Evolutionary conservation across 2,329 filamentous ascomycete species (phyloP), one percentile per base, ranked within the genome.

Genomic region (Lasiodiplodia gonubiensis): DNA sequence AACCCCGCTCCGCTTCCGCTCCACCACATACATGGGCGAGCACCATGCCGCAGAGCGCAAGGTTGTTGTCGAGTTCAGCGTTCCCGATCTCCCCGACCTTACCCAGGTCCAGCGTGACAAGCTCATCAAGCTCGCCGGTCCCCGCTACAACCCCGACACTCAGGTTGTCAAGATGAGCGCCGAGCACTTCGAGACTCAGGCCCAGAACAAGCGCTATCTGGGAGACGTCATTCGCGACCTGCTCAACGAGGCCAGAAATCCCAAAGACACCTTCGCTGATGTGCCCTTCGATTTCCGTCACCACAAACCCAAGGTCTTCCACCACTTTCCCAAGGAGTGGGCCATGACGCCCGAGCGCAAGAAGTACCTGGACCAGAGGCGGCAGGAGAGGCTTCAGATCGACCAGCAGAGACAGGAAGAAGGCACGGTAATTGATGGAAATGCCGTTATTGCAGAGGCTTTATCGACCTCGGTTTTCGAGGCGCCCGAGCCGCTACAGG

Each of bases 191-290:
- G 89, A 92, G 76, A 92, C 94, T 66, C 91, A 93, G 76, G 92
- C 94, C 21, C 94, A 98, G 83, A 99, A 99, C 84, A 99, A 98
- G 85, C 89, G 92, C n/a, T 95, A 95, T 78, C 85, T 99, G 25
- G 90, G 89, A 64, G 92, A 97, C 73, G 80, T 93, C 59, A 87
- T 98, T 60, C 84, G 90, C 70, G 87, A 85, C 60, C 82, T 99
- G 71, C 81, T 99, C 68, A 83, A 82, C 7, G 89, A 92, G 76
- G 93, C 94, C 68, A 77, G 89, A 84, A 90, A 97, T 75, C 83
- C 86, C 27, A 86, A 82, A 46, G 94, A 99, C 72, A 91, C 87
- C 12, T 97, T 98, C 74, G 89, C 89, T 71, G 95, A 99, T 77
- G 81, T 99, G 35, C 94, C 95, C 2, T 86, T 98, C 59, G 94